Evolutionary conservation across 139 green algal species (phyloP).

Genomic region (Eudorina sp.): DNA sequence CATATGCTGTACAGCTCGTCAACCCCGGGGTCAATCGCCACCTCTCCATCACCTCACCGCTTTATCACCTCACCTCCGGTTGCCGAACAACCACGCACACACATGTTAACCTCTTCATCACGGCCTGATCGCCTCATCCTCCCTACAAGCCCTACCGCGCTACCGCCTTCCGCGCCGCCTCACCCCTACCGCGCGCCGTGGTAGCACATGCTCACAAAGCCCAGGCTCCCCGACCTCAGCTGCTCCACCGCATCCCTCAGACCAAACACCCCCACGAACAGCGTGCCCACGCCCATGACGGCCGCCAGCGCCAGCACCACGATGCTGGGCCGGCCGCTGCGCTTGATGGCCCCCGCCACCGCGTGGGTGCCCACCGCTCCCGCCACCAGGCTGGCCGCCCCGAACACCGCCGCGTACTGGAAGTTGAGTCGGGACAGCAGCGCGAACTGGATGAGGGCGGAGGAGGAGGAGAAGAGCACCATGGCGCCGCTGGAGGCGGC

Average conservation of each 20-base stretch:
- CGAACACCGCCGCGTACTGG: conserved; percentile 46
- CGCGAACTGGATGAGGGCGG: conserved; percentile 58
- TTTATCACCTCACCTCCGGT: too few relatives aligned
- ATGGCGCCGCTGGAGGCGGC: conserved; percentile 64
- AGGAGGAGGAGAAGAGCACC: conserved; percentile 63
- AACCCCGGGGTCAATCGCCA: too few relatives aligned
- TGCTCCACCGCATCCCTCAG: neutral
- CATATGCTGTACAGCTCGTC: too few relatives aligned
- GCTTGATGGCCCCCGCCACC: conserved; percentile 29
- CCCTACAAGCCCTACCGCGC: too few relatives aligned
- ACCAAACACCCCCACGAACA: conserved; percentile 50
- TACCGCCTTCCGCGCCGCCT: too few relatives aligned
- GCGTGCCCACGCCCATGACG: conserved; percentile 47
- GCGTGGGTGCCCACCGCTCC: conserved; percentile 31
- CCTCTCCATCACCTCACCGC: too few relatives aligned
- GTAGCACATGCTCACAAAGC: conserved; percentile 8
- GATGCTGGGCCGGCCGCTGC: conserved; percentile 34
- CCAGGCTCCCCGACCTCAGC: neutral
- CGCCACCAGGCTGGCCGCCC: conserved; percentile 24
- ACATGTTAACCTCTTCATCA: too few relatives aligned
- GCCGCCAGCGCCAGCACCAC: conserved; percentile 55
- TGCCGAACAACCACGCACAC: too few relatives aligned
- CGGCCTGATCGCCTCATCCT: too few relatives aligned
- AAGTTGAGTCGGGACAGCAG: conserved; percentile 51
- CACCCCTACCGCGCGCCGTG: too few relatives aligned